Percentiles rank a stretch among this genome's conserved stretches.
Evolutionary conservation across 78 protist species (phyloP).

Genomic region (Cavenderia fasciculata): DNA sequence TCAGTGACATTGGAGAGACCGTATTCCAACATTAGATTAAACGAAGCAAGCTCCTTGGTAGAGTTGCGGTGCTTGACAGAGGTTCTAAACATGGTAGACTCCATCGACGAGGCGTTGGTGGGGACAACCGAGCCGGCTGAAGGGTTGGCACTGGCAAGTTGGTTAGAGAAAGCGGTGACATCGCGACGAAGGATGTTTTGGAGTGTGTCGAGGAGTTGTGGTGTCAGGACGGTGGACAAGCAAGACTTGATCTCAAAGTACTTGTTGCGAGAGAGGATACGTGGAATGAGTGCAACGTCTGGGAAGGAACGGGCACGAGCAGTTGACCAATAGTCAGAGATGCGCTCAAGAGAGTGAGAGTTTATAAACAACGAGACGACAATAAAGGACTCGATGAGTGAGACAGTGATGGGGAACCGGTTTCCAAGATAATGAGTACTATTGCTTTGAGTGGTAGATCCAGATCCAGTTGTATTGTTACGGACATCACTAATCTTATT

Average conservation of each 20-base stretch:
- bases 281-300: slow-evolving; percentile 52
- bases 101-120: neutral
- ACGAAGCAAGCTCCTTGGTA: slow-evolving; percentile 54
- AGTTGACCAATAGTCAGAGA: slow-evolving; percentile 61
- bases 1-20: slow-evolving; percentile 45
- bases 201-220: slow-evolving; percentile 19
- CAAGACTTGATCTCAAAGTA: slow-evolving; percentile 69
- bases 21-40: slow-evolving; percentile 39
- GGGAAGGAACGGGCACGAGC: slow-evolving; percentile 46
- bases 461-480: neutral
- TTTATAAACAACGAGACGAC: slow-evolving; percentile 66
- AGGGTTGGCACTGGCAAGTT: neutral
- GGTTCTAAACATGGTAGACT: slow-evolving; percentile 39
- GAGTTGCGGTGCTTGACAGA: slow-evolving; percentile 74
- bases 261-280: slow-evolving; percentile 58
- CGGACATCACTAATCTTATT: slow-evolving; percentile 31
- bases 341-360: slow-evolving; percentile 63
- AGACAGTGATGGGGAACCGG: slow-evolving; percentile 57
- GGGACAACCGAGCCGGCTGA: neutral
- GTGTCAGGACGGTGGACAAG: slow-evolving; percentile 34
- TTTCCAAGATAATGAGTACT: slow-evolving; percentile 51
- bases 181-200: slow-evolving; percentile 23
- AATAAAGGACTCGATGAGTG: slow-evolving; percentile 47
- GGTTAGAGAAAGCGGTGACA: neutral
- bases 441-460: neutral